Conservation (phyloP, 805 yeast species). For the Saccharomycopsis olivae region DNA sequence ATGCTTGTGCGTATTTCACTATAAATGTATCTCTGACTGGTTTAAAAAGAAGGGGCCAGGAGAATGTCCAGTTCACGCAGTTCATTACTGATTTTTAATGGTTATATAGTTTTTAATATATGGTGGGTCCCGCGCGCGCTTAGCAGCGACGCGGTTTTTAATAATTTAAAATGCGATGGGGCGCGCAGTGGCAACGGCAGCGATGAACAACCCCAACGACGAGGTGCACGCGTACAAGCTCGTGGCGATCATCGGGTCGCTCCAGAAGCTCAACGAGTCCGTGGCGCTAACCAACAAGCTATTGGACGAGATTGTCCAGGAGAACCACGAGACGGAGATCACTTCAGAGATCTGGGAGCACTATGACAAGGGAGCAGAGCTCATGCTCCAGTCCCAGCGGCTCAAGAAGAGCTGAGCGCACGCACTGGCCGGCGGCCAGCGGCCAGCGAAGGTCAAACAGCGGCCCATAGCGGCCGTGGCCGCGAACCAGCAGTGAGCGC, state of each 20-base stretch:
- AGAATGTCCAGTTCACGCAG: conserved; percentile 76
- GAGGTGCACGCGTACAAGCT: conserved; percentile 17
- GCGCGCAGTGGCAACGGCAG: too few species aligned
- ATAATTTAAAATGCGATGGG: too few species aligned
- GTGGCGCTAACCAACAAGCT: conserved; percentile 9
- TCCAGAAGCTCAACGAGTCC: conserved; percentile 14
- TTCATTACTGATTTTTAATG: conserved; percentile 23
- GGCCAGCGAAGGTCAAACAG: too few species aligned
- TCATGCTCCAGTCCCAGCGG: conserved; percentile 15
- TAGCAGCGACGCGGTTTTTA: too few species aligned
- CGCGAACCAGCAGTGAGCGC: too few species aligned
- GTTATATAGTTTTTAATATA: too few species aligned
- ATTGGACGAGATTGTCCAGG: conserved; percentile 13
- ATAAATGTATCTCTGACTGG: conserved; percentile 86
- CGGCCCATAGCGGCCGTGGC: too few species aligned
- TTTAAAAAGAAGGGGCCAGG: conserved; percentile 75
- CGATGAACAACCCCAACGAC: conserved; percentile 19
- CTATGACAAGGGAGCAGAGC: conserved; percentile 16
- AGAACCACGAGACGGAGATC: conserved; percentile 17
- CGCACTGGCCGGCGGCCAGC: too few species aligned
- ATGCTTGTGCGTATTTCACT: conserved; percentile 91
- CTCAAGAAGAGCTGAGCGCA: not conserved
- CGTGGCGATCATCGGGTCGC: conserved; percentile 14
- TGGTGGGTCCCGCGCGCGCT: not conserved
- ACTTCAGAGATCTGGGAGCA: conserved; percentile 18